Base-by-base conservation (phyloP, 1,284 basidiomycete genomes). In the Pterula multifida region DNA sequence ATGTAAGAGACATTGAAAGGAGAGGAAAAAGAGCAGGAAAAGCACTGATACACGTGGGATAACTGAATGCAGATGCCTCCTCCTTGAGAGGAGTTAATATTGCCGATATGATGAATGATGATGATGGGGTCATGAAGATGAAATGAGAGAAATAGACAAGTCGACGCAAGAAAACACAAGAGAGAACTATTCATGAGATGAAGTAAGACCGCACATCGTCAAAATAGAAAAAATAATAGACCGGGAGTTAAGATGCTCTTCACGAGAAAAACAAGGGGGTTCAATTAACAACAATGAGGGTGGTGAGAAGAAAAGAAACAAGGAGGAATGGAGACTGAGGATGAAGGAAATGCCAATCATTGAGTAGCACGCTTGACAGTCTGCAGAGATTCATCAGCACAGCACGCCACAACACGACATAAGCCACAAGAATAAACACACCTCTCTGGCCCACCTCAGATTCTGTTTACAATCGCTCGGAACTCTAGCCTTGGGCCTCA, bases 381-480 rank as follows among this genome's bases (percentile, higher is more conserved):
- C 28, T 32, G 15, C 6, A 6, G 28, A 32, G 15, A 32, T 15
- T 32, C 28, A 6, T 32, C 6, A 32, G 28, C 15, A 32, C 15
- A 32, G n/a, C n/a, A n/a, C n/a, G 26, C 26, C 39, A 19, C 3
- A 11, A 48, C 22, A 9, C 45, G 13, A 32, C n/a, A 15, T 15
- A 32, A 32, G 28, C 6, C 28, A 32, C 23, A 24, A 24, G 47
- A 47, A 3, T 25, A 15, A 15, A 67, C 79, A 52, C 58, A 87
- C 87, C 75, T 90, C 86, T 42, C 85, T 76, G 45, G 87, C 85
- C 85, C 86, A 90, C 52, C 85, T 80, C 68, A 87, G 68, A 9
- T 82, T 87, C 70, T 78, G 84, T 76, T 82, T 89, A 26, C 80
- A 81, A 55, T 89, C 85, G 45, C 68, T 62, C 12, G 76, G 70